A percentile compares a stretch with the other conserved stretches of the same genome.
Evolutionary conservation across 805 yeast genomes (phyloP).

Genomic region (Teunomyces funiuensis): DNA sequence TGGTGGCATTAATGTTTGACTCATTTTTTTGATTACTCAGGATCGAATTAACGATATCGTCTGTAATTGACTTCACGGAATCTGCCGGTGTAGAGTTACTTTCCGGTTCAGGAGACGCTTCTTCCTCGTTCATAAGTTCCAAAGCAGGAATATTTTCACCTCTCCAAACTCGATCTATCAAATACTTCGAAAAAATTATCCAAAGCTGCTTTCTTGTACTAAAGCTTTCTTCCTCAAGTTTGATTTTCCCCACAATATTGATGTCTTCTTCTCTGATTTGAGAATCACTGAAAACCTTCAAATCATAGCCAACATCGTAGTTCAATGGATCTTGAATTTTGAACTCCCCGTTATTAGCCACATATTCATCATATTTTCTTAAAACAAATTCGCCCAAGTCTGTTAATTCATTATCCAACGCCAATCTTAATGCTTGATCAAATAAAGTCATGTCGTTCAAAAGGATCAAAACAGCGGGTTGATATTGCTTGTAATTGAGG

Average conservation of each 20-base stretch:
- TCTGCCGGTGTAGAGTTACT: neutral
- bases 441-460: conserved; percentile 61
- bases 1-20: neutral
- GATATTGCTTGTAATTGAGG: conserved; percentile 53
- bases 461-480: conserved; percentile 72
- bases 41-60: conserved; percentile 9
- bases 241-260: conserved; percentile 26
- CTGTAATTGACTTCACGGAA: conserved; percentile 14
- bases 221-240: conserved; percentile 34
- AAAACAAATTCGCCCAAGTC: conserved; percentile 49
- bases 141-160: conserved; percentile 10
- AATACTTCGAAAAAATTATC: conserved; percentile 60
- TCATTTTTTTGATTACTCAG: neutral
- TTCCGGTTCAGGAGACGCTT: conserved; percentile 3
- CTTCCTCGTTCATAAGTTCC: neutral
- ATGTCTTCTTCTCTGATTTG: conserved; percentile 43
- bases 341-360: conserved; percentile 12
- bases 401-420: conserved; percentile 58
- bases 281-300: conserved; percentile 2
- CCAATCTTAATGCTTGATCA: conserved; percentile 79
- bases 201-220: conserved; percentile 66
- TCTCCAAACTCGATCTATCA: conserved; percentile 35
- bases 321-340: conserved; percentile 5
- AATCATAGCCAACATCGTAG: neutral
- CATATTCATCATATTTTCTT: conserved; percentile 29